These are phyloP conservation scores for Seminavis robusta DNA, from an alignment of 108 stramenopile genomes.

Conservation along the genomic window DNA sequence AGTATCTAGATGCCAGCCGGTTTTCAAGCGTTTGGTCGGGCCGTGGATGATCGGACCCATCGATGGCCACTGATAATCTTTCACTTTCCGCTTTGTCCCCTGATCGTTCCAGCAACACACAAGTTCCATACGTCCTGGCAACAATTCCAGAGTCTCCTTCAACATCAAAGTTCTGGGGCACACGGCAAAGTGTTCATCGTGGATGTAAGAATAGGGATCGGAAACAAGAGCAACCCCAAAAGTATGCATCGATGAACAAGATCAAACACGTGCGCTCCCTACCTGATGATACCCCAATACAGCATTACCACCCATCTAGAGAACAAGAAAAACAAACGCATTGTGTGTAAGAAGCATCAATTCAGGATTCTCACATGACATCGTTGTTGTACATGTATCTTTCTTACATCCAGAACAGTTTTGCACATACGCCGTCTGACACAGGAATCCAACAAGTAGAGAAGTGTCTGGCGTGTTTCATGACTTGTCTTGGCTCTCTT, in stretches of 20 bases:
- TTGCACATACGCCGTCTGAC: conserved; percentile 91
- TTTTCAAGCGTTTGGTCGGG: background rate
- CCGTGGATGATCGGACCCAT: background rate
- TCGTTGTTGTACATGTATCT: too few species aligned
- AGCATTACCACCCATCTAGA: conserved; percentile 88
- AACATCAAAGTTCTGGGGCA: conserved; percentile 93
- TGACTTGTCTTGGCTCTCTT: conserved; percentile 71
- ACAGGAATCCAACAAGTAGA: conserved; percentile 86
- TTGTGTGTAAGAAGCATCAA: background rate
- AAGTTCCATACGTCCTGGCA: conserved; percentile 94
- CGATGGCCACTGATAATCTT: background rate
- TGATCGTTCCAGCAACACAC: conserved; percentile 69
- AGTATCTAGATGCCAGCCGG: background rate
- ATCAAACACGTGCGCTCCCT: conserved; percentile 1
- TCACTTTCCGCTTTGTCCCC: background rate
- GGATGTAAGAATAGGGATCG: background rate
- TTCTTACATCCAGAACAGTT: conserved; percentile 86
- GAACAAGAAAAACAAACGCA: background rate
- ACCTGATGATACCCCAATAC: conserved; percentile 83
- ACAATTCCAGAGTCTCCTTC: conserved; percentile 98
- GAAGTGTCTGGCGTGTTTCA: conserved; percentile 87
- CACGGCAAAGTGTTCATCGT: conserved; percentile 9
- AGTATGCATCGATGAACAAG: background rate
- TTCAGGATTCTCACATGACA: background rate
- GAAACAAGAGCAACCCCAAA: conserved; percentile 17